Percentiles rank a stretch among this genome's conserved stretches.
These are phyloP conservation scores for Paecilomyces dactylethromorphus DNA, from an alignment of 2,329 filamentous ascomycete genomes.

Conservation along the genomic window DNA sequence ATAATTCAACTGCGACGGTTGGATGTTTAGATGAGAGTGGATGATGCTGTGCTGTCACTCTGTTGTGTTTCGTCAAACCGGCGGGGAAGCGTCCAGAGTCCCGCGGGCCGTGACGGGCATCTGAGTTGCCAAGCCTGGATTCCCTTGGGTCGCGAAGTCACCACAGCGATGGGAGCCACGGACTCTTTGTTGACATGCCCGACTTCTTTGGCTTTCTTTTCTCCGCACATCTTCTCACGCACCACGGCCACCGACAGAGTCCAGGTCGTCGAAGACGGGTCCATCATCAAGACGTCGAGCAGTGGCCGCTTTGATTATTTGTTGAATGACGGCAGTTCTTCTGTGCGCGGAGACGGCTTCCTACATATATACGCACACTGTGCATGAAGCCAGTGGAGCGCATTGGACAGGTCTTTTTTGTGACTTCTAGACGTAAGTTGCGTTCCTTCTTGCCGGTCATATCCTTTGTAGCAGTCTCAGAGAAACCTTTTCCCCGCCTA, in stretches of 20 bases:
- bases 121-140: conserved; percentile 1
- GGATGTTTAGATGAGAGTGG: background rate
- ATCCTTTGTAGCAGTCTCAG: too few relatives aligned
- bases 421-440: background rate
- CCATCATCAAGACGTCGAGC: background rate
- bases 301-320: background rate
- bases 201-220: background rate
- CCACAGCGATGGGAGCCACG: conserved; percentile 13
- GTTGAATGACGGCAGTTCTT: background rate
- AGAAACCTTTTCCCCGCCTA: too few relatives aligned
- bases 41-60: background rate
- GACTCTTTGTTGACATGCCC: conserved; percentile 13
- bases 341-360: background rate
- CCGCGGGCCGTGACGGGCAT: background rate
- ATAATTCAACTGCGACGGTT: background rate
- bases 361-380: background rate
- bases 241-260: background rate
- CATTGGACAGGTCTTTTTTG: background rate
- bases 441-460: background rate
- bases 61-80: background rate
- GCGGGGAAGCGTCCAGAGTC: conserved; percentile 1
- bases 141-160: conserved; percentile 14
- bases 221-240: background rate
- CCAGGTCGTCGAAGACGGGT: background rate
- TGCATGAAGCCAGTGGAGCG: background rate